Evolutionary conservation across 371 early-diverging fungal species (phyloP).

Genomic region (Mortierella sp.): DNA sequence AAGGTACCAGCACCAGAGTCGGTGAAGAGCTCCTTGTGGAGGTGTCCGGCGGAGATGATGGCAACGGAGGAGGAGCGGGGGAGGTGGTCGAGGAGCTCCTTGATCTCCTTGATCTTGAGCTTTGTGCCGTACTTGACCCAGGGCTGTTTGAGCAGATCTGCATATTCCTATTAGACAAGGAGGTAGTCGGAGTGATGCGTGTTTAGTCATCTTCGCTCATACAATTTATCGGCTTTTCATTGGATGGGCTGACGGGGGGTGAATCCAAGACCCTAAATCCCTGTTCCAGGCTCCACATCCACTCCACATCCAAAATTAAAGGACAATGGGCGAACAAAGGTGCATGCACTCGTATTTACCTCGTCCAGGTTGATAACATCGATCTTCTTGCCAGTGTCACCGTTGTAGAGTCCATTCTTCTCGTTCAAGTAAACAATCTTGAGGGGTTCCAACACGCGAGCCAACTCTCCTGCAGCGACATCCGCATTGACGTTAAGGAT

Average conservation of each 20-base stretch:
- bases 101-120: slow-evolving; percentile 96
- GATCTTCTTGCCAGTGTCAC: slow-evolving; percentile 93
- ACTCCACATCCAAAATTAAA: not conserved
- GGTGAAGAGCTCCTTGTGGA: slow-evolving; percentile 98
- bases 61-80: slow-evolving; percentile 97
- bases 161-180: slow-evolving; percentile 67
- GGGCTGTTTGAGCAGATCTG: slow-evolving; percentile 88
- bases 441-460: slow-evolving; percentile 94
- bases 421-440: slow-evolving; percentile 97
- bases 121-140: slow-evolving; percentile 98
- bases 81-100: slow-evolving; percentile 93
- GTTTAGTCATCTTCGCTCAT: slow-evolving; percentile 13
- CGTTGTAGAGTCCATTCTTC: slow-evolving; percentile 95
- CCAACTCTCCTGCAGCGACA: slow-evolving; percentile 96
- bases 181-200: not conserved
- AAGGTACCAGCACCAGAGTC: slow-evolving; percentile 96
- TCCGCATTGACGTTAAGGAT: slow-evolving; percentile 98
- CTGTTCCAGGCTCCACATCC: not conserved
- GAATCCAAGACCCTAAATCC: not conserved
- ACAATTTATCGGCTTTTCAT: not conserved
- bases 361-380: slow-evolving; percentile 96
- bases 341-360: slow-evolving; percentile 60
- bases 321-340: not conserved
- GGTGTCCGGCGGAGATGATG: slow-evolving; percentile 95
- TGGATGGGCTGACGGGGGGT: not conserved